phyloP scores from a whole-genome alignment of 495 filamentous ascomycete genomes.

The Cercophora newfieldiana region DNA sequence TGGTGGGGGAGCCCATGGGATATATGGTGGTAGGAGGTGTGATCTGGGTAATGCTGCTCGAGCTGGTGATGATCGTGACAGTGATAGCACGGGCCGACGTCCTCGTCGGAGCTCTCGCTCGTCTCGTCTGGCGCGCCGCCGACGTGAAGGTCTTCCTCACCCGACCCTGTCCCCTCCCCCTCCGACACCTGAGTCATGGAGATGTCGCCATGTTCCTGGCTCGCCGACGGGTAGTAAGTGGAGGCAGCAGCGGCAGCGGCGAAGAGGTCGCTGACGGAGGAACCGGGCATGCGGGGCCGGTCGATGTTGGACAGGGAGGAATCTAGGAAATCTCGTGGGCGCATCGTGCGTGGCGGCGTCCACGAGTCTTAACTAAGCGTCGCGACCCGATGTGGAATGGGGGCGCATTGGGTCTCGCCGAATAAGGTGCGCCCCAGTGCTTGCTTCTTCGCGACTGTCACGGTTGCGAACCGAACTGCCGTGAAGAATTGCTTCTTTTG shows the following conservation, averaged over 20 bases:
- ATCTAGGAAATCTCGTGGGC: neutral
- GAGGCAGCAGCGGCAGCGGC: neutral
- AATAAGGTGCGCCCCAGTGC: neutral
- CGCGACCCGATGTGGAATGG: neutral
- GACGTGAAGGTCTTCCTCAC: conserved; percentile 23
- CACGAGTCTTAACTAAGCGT: neutral
- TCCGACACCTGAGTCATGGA: conserved; percentile 21
- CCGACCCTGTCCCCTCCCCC: conserved; percentile 5
- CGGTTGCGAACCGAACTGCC: neutral
- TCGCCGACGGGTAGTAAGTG: neutral
- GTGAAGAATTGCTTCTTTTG: neutral
- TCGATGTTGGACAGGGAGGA: neutral
- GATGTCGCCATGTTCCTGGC: conserved; percentile 11
- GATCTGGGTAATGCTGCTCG: neutral
- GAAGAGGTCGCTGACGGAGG: neutral
- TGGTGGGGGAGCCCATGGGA: neutral
- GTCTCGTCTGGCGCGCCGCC: conserved; percentile 27
- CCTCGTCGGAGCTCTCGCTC: conserved; percentile 12
- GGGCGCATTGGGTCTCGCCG: neutral
- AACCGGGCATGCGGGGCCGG: neutral
- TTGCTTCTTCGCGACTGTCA: neutral
- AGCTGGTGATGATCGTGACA: conserved; percentile 11
- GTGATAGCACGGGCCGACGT: conserved; percentile 12
- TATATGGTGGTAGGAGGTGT: conserved; percentile 1
- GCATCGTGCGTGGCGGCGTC: neutral